A percentile compares a stretch with the other conserved stretches of the same genome.
Evolutionary conservation across 176 grass and related monocot genomes (phyloP).

Genomic region (Cymbopogon citratus): DNA sequence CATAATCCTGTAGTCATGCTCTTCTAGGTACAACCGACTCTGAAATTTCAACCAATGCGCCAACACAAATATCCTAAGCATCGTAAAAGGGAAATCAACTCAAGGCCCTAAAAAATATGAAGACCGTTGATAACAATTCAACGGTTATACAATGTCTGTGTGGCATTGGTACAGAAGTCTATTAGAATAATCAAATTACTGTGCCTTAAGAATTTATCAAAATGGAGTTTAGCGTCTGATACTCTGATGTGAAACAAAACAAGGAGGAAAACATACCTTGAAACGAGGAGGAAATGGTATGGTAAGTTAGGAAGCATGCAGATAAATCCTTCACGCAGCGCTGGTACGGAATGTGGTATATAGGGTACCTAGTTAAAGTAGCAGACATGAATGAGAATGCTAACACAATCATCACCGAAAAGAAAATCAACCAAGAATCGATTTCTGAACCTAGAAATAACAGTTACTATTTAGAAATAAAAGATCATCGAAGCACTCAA

Average conservation of each 20-base stretch:
- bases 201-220: constrained; percentile 13
- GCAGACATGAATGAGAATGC: background rate
- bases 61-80: background rate
- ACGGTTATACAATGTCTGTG: background rate
- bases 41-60: background rate
- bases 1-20: no score
- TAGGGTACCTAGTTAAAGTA: constrained; percentile 81
- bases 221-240: background rate
- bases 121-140: background rate
- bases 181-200: background rate
- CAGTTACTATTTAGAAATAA: background rate
- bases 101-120: background rate
- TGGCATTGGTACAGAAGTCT: background rate
- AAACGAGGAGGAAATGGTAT: constrained; percentile 61
- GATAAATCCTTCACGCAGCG: constrained; percentile 59
- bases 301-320: constrained; percentile 90
- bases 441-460: constrained; percentile 11
- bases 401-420: background rate
- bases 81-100: background rate
- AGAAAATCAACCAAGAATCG: background rate
- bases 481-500: background rate
- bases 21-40: background rate
- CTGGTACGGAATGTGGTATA: constrained; percentile 83
- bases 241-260: constrained; percentile 25
- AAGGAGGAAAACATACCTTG: constrained; percentile 66